Percentiles rank a stretch among this genome's conserved stretches.
Conservation (phyloP, 2,329 filamentous ascomycete species). For the Atkinsonella hypoxylon region DNA sequence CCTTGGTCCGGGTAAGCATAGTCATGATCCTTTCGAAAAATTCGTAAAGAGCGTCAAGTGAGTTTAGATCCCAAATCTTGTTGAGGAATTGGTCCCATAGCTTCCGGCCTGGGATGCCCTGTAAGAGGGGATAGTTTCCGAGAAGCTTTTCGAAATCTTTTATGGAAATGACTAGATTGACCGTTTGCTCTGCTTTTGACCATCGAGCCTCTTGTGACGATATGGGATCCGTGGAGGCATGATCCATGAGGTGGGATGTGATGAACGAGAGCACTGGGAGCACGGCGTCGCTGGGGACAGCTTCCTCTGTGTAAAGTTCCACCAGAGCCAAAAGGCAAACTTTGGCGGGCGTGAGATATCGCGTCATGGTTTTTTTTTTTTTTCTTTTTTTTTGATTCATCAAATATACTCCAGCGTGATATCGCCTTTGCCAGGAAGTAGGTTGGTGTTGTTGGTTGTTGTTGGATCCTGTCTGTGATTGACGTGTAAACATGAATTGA, state of each 20-base stretch:
- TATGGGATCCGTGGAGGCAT: slow-evolving; percentile 16
- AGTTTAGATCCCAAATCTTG: slow-evolving; percentile 74
- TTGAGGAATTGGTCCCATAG: slow-evolving; percentile 80
- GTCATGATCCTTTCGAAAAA: slow-evolving; percentile 54
- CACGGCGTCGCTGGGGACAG: slow-evolving; percentile 56
- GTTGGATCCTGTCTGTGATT: neutral
- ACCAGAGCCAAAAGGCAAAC: slow-evolving; percentile 71
- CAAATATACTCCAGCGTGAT: too few relatives aligned
- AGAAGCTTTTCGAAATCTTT: slow-evolving; percentile 49
- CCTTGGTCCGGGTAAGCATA: slow-evolving; percentile 50
- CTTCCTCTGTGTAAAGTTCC: slow-evolving; percentile 65
- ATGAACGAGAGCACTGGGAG: slow-evolving; percentile 71
- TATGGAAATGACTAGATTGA: slow-evolving; percentile 42
- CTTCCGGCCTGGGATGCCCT: slow-evolving; percentile 58
- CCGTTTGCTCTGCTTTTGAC: slow-evolving; percentile 35
- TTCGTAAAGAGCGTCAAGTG: slow-evolving; percentile 63
- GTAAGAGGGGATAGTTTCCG: slow-evolving; percentile 35
- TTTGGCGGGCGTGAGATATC: slow-evolving; percentile 81
- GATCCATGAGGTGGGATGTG: slow-evolving; percentile 54
- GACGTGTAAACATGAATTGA: neutral
- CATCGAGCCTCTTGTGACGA: slow-evolving; percentile 25
- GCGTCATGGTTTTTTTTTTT: too few relatives aligned
- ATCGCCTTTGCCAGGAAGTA: too few relatives aligned
- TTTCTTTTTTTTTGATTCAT: too few relatives aligned
- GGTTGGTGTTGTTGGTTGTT: too few relatives aligned